Evolutionary conservation across 225 moss, liverwort and hornwort species (phyloP).

Genomic region (Pseudisothecium myosuroides): DNA sequence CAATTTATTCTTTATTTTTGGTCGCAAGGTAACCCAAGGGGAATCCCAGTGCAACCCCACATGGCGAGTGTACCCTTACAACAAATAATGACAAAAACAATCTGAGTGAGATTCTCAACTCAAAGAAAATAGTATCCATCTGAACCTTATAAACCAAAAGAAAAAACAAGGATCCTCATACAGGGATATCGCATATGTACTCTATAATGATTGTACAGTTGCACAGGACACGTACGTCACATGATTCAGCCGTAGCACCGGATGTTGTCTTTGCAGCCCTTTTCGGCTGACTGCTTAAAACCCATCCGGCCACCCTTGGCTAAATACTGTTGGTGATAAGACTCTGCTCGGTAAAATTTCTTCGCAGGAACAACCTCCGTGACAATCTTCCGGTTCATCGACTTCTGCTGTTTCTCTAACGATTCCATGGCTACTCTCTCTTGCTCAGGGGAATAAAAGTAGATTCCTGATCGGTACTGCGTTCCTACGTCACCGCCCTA

Average conservation of each 20-base stretch:
- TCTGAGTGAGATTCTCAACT: no score
- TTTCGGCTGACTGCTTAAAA: slow-evolving; percentile 55
- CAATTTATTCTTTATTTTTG: not conserved
- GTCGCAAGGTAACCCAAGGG: not conserved
- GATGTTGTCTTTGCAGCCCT: slow-evolving; percentile 77
- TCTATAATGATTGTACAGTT: not conserved
- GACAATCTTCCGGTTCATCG: slow-evolving; percentile 48
- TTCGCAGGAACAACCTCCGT: slow-evolving; percentile 65
- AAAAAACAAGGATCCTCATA: not conserved
- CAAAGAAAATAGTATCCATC: not conserved
- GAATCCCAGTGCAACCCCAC: not conserved
- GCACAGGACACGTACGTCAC: not conserved
- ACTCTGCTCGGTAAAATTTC: slow-evolving; percentile 66
- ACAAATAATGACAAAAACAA: not conserved
- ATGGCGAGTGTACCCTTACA: not conserved
- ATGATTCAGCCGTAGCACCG: slow-evolving; percentile 67
- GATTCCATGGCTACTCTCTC: slow-evolving; percentile 55
- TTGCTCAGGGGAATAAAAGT: slow-evolving; percentile 62
- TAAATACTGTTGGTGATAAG: slow-evolving; percentile 82
- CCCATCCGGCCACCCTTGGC: slow-evolving; percentile 85
- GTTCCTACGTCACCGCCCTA: slow-evolving; percentile 76
- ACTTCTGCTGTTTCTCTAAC: slow-evolving; percentile 22
- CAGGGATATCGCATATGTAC: not conserved
- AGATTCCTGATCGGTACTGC: slow-evolving; percentile 81
- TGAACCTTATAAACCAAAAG: not conserved